Evolutionary conservation across 371 early-diverging fungal species (phyloP).

Genomic region (Coemansia sp.): DNA sequence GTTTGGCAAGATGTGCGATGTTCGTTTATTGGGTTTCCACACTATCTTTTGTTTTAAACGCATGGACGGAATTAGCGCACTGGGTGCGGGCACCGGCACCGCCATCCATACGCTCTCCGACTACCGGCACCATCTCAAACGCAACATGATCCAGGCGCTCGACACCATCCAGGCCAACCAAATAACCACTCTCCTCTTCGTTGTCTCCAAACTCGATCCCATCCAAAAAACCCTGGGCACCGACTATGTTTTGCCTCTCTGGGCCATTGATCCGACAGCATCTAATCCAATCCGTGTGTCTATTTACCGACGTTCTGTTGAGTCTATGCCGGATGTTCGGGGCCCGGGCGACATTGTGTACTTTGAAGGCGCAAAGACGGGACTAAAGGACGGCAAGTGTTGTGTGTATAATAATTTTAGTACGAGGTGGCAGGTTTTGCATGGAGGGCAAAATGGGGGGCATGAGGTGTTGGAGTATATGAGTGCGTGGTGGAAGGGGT

Average conservation of each 20-base stretch:
- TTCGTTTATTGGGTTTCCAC: too few species aligned
- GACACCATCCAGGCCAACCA: neutral
- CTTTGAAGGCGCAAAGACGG: neutral
- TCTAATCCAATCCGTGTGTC: neutral
- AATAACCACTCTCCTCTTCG: neutral
- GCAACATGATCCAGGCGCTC: constrained; percentile 7
- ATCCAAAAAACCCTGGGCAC: neutral
- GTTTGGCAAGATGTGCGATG: too few species aligned
- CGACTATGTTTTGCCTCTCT: neutral
- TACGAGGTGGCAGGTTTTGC: neutral
- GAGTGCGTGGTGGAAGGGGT: constrained; percentile 4
- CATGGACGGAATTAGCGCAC: neutral
- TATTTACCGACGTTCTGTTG: neutral
- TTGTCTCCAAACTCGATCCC: neutral
- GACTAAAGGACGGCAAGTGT: neutral
- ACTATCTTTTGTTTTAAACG: neutral
- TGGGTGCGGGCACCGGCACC: neutral
- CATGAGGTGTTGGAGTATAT: neutral
- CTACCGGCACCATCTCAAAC: constrained; percentile 2
- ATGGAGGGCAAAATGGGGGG: neutral
- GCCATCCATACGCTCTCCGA: neutral
- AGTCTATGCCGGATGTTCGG: constrained; percentile 6
- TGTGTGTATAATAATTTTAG: neutral
- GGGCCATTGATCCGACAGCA: constrained; percentile 5
- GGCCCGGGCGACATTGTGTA: constrained; percentile 6